Conservation (phyloP, 306 rosid species). For the Cucumis melo region DNA sequence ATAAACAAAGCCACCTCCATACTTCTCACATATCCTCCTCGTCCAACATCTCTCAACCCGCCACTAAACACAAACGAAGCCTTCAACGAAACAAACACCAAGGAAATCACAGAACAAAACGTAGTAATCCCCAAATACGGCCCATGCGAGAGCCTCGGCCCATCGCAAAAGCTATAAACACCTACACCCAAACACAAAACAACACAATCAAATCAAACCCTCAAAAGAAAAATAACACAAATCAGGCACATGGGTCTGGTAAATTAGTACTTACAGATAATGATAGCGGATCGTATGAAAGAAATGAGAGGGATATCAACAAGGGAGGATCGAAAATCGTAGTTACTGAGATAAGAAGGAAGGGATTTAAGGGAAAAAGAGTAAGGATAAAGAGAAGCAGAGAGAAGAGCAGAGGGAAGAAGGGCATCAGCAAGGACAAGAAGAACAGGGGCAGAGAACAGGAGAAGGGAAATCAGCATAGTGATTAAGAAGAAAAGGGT, state of each 20-base stretch:
- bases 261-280: constrained; percentile 51
- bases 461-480: constrained; percentile 65
- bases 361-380: constrained; percentile 32
- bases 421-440: constrained; percentile 60
- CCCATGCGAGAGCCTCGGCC: constrained; percentile 67
- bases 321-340: constrained; percentile 78
- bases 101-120: constrained; percentile 50
- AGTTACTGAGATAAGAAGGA: constrained; percentile 50
- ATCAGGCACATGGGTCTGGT: background rate
- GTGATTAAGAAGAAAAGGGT: constrained; percentile 72
- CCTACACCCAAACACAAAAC: constrained; percentile 21
- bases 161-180: constrained; percentile 80
- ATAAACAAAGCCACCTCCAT: constrained; percentile 53
- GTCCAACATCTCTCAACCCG: constrained; percentile 4
- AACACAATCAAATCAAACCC: background rate
- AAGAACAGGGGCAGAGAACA: constrained; percentile 74
- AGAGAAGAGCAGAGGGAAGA: constrained; percentile 29
- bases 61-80: constrained; percentile 48
- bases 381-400: constrained; percentile 38
- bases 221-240: background rate
- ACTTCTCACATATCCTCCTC: constrained; percentile 27
- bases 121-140: constrained; percentile 82
- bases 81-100: constrained; percentile 69
- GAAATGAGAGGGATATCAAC: constrained; percentile 83
- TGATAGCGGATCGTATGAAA: constrained; percentile 56